Base-by-base conservation (phyloP, 1,284 basidiomycete genomes). In the Papiliotrema terrestris region DNA sequence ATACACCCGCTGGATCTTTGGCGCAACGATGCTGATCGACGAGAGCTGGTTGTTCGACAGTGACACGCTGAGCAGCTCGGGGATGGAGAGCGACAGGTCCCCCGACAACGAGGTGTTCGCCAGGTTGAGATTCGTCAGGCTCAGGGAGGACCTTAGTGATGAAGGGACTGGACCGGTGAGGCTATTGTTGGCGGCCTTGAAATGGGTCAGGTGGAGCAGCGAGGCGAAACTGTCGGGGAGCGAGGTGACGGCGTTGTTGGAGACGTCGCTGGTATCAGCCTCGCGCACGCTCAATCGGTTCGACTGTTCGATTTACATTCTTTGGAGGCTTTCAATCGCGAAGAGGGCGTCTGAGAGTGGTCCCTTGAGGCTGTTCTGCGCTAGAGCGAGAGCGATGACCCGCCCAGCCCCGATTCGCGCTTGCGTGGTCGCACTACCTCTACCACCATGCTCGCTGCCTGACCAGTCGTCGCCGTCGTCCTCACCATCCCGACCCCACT, bases 51-150 rank as follows among this genome's bases (percentile, higher is more conserved):
- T 60, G 19, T 53, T 6, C 29, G 22, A 14, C 2, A 59, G 15
- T 17, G 44, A 44, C 2, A 59, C 9, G 20, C n/a, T 52, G 17
- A 45, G 38, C 19, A 59, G 17, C 14, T 35, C 44, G 11, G 49
- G 36, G 1, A 37, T 15, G 13, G 43, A 35, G 11, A 62, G 23
- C 17, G 46, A 35, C 8, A 57, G 32, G 19, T 43, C 32, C 15
- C 60, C 57, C 8, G 53, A 50, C 2, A 59, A 49, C 5, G 22
- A 8, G 52, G 61, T 64, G 22, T 51, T 22, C 11, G 60, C 50
- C 19, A 65, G 49, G 46, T 65, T 54, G 44, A 65, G 39, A n/a
- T 54, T 60, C 42, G 52, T 47, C 26, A 65, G 29, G 20, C 52
- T 35, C 2, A 29, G 6, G 6, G 32, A 42, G 22, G 50, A 37